Conservation (phyloP, 106 monocot species). For the Dendrobium nobile region DNA sequence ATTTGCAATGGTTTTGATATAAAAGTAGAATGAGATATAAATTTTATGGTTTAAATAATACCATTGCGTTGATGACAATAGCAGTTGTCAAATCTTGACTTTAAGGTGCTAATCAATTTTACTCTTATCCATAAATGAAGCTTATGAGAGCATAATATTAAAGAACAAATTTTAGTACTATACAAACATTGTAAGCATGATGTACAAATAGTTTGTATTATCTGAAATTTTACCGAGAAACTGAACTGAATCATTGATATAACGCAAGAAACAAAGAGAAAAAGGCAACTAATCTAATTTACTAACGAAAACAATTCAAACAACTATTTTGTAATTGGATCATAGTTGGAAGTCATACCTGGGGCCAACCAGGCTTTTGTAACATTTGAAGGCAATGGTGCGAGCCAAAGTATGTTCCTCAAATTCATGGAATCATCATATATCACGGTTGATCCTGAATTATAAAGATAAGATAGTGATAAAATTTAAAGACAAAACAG, state of each 20-base stretch:
- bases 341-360: slow-evolving; percentile 35
- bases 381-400: slow-evolving; percentile 65
- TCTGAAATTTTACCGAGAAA: neutral
- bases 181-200: neutral
- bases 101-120: too few species aligned
- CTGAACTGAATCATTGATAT: neutral
- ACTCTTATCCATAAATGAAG: neutral
- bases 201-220: neutral
- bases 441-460: slow-evolving; percentile 64
- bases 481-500: neutral
- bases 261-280: neutral
- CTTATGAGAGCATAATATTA: neutral
- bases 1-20: too few species aligned
- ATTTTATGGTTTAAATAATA: too few species aligned
- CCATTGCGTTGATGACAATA: too few species aligned
- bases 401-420: slow-evolving; percentile 90
- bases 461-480: neutral
- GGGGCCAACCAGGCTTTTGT: slow-evolving; percentile 75
- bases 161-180: neutral
- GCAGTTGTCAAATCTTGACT: too few species aligned
- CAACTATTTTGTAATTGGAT: neutral
- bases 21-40: too few species aligned
- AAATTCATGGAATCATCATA: slow-evolving; percentile 95
- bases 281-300: neutral
- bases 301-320: neutral